Percentiles rank a stretch among this genome's conserved stretches.
phyloP scores from a whole-genome alignment of 2,329 filamentous ascomycete species.

The Fusarium sulawesiense region DNA sequence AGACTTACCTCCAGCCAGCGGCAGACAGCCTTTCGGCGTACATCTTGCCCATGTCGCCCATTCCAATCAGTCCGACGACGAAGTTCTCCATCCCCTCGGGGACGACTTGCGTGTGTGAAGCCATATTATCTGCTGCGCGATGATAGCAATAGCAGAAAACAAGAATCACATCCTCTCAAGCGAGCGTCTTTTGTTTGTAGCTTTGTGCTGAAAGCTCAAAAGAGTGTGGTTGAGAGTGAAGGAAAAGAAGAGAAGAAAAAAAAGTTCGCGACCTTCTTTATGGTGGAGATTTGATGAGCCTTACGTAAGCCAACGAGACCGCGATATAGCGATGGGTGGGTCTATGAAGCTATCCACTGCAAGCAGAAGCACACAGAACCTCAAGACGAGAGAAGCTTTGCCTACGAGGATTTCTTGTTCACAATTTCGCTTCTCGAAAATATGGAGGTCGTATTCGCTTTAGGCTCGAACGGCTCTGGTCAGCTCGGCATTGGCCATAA shows the following conservation, averaged over 20 bases:
- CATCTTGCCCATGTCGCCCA: slow-evolving; percentile 99
- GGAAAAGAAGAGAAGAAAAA: slow-evolving; percentile 35
- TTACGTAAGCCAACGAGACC: slow-evolving; percentile 38
- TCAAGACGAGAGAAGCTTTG: not conserved
- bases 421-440: slow-evolving; percentile 12
- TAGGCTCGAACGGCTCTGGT: slow-evolving; percentile 82
- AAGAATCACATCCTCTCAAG: slow-evolving; percentile 46
- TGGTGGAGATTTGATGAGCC: slow-evolving; percentile 30
- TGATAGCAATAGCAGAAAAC: slow-evolving; percentile 40
- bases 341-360: slow-evolving; percentile 37
- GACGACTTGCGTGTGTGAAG: slow-evolving; percentile 42
- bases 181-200: slow-evolving; percentile 23
- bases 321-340: slow-evolving; percentile 43
- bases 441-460: slow-evolving; percentile 70
- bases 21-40: slow-evolving; percentile 89
- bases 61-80: slow-evolving; percentile 93
- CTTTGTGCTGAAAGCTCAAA: slow-evolving; percentile 29
- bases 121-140: slow-evolving; percentile 48
- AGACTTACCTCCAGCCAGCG: slow-evolving; percentile 90
- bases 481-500: slow-evolving; percentile 78
- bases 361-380: slow-evolving; percentile 30
- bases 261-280: slow-evolving; percentile 42
- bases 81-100: slow-evolving; percentile 71
- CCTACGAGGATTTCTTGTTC: slow-evolving; percentile 8
- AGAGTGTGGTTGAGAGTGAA: slow-evolving; percentile 19